Conservation (phyloP, 31 red algal species). For the Endocladia muricata region DNA sequence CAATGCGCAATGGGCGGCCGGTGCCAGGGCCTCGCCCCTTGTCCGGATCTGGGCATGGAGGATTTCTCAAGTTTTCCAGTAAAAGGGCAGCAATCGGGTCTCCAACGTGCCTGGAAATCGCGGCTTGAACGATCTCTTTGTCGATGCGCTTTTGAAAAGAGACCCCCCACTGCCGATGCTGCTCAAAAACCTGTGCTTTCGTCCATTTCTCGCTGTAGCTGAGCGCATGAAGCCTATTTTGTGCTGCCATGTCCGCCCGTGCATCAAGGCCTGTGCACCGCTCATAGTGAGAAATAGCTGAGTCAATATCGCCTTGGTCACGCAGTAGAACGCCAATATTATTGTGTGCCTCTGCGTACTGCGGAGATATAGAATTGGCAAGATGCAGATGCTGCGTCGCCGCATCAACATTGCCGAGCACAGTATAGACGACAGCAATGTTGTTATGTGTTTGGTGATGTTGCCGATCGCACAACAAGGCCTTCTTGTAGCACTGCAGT, state of each 20-base stretch:
- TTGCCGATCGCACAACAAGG: constrained; percentile 50
- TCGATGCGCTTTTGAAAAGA: constrained; percentile 59
- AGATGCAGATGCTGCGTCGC: constrained; percentile 57
- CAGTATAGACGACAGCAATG: constrained; percentile 83
- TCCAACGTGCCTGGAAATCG: neutral
- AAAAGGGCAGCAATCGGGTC: constrained; percentile 46
- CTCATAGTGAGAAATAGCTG: constrained; percentile 76
- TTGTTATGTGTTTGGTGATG: constrained; percentile 85
- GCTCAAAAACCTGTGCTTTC: constrained; percentile 34
- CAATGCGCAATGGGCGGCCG: constrained; percentile 47
- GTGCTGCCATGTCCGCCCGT: constrained; percentile 64
- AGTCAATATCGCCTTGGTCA: constrained; percentile 82
- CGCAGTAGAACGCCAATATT: constrained; percentile 77
- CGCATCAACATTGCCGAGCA: constrained; percentile 57
- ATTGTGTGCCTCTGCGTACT: constrained; percentile 85
- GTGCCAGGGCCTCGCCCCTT: constrained; percentile 23
- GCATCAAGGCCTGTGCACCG: constrained; percentile 61
- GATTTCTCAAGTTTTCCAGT: constrained; percentile 23
- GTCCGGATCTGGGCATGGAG: constrained; percentile 28
- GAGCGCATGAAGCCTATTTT: constrained; percentile 79
- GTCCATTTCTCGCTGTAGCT: constrained; percentile 74
- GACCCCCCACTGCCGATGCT: constrained; percentile 64
- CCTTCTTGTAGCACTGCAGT: constrained; percentile 74
- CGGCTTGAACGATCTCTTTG: constrained; percentile 37
- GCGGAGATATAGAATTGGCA: constrained; percentile 56